Base-by-base conservation (phyloP, 192 early-diverging fungal species). In the Dissophora globulifera region DNA sequence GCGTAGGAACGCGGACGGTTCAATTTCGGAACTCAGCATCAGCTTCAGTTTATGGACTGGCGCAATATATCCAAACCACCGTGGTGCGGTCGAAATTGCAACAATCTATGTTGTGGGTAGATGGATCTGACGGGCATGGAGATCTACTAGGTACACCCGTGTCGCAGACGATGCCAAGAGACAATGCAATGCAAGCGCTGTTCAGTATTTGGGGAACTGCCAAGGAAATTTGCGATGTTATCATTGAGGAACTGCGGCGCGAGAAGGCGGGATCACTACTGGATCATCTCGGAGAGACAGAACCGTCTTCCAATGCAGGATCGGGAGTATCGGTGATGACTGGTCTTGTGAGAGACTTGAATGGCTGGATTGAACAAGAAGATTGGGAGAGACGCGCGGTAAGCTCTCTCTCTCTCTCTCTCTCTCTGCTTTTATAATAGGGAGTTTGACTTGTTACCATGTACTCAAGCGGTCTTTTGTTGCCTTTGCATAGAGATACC, bases 351-450 rank as follows among this genome's bases (percentile, higher is more conserved):
- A 56, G 72, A 30, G 72, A 76, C 30, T 40, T 76, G 58, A 61
- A 27, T 16, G 72, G 67, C 33, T 76, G 72, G 72, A 67, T 76
- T 12, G 72, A 67, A 16, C 55, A 60, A 32, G 72, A 76, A 27
- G 41, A 66, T 29, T 76, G 72, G 72, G 72, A 76, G 52, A 25
- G 72, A 13, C 57, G 72, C 9, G 27, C 67, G 25, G 72, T 76
- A 54, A 58, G 69, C 10, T 32, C 16, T 22, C 16, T 17, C 23
- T 32, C 25, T 23, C 43, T 23, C 30, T 49, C 20, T 6, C 0
- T 35, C 20, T 30, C 13, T 60, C 2, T 25, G 38, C 7, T 40
- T 13, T 40, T 40, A 13, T 40, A 7, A 40, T 40, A 13, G 38
- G 38, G 8, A 13, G 13, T 40, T 13, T 40, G 38, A 40, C 38